Percentiles rank a stretch among this genome's conserved stretches.
phyloP scores from a whole-genome alignment of 2,329 filamentous ascomycete genomes.

The Fusarium sacchari region DNA sequence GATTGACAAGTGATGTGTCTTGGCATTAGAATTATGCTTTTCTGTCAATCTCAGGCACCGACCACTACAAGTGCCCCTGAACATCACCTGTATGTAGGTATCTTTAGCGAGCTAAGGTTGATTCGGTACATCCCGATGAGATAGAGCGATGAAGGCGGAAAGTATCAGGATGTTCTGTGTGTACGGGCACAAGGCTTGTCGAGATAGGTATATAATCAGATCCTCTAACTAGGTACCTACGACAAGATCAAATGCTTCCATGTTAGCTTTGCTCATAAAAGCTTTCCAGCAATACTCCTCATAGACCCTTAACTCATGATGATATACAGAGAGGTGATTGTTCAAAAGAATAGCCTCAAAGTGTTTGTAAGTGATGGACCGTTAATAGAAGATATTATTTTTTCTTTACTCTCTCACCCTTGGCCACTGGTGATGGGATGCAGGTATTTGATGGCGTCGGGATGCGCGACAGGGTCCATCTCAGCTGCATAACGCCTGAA shows the following conservation, averaged over 20 bases:
- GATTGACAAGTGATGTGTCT: constrained; percentile 8
- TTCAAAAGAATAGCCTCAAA: neutral
- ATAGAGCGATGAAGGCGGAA: neutral
- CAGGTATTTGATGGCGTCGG: constrained; percentile 2
- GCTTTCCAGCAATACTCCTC: neutral
- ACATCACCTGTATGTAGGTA: neutral
- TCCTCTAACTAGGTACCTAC: neutral
- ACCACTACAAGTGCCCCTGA: constrained; percentile 22
- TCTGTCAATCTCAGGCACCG: constrained; percentile 30
- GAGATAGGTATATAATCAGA: neutral
- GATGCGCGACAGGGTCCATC: constrained; percentile 5
- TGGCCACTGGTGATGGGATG: neutral
- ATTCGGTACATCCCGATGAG: neutral
- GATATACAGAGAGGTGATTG: neutral
- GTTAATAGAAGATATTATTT: neutral
- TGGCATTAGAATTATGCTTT: constrained; percentile 19
- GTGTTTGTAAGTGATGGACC: too few species aligned
- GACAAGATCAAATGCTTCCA: neutral
- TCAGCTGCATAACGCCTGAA: neutral
- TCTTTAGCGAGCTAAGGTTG: neutral
- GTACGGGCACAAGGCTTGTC: neutral
- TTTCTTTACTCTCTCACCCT: neutral
- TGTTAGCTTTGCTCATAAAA: neutral
- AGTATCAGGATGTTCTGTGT: neutral
- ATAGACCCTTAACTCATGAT: neutral